Conservation (phyloP, 306 rosid species). For the Hylodesmum podocarpum region DNA sequence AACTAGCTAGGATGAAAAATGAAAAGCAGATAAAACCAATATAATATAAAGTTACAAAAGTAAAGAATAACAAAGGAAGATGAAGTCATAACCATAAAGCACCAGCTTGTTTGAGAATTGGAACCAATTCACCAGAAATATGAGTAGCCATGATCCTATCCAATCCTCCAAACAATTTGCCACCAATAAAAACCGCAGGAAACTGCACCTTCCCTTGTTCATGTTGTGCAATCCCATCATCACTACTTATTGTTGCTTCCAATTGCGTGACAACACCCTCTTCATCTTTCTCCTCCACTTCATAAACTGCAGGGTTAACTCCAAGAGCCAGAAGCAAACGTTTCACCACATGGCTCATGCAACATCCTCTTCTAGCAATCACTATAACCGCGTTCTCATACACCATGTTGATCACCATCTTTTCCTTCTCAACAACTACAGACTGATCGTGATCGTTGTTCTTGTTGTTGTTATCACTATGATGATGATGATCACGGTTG, state of each 20-base stretch:
- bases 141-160: conserved; percentile 69
- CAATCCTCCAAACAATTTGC: conserved; percentile 59
- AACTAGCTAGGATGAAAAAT: not conserved
- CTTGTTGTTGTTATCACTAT: too few species aligned
- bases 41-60: not conserved
- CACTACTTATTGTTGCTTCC: conserved; percentile 5
- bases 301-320: conserved; percentile 50
- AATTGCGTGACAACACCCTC: conserved; percentile 22
- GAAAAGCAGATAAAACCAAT: not conserved
- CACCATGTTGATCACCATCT: conserved; percentile 28
- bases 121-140: conserved; percentile 70
- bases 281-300: conserved; percentile 60
- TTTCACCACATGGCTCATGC: conserved; percentile 67
- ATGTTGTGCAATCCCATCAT: not conserved
- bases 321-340: conserved; percentile 58
- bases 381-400: conserved; percentile 61
- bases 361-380: conserved; percentile 50
- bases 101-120: conserved; percentile 61
- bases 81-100: conserved; percentile 62
- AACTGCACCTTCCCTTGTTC: conserved; percentile 31
- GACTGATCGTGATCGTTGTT: not conserved
- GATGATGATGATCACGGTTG: not conserved
- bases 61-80: not conserved
- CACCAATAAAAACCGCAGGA: conserved; percentile 63
- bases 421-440: not conserved